Conservation (phyloP, 2,329 filamentous ascomycete species). For the Ploettnerulaceae sp. region DNA sequence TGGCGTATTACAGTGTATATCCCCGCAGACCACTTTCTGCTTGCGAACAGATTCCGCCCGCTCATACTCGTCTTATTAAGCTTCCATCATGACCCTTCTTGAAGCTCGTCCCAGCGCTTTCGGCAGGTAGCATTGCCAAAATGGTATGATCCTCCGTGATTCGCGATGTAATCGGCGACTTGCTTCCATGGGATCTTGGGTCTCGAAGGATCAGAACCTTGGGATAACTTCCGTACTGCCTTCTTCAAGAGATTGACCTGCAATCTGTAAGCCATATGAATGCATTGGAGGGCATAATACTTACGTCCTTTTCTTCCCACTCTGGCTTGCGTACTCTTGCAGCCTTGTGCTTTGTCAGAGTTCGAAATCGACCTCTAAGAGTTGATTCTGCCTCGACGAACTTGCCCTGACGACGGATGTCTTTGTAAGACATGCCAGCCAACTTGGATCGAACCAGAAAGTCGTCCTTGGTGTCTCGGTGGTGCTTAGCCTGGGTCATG, state of each 20-base stretch:
- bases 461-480: constrained; percentile 39
- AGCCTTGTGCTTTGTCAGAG: constrained; percentile 57
- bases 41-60: background rate
- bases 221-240: constrained; percentile 39
- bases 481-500: constrained; percentile 11
- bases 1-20: too few relatives aligned
- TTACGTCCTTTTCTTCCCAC: constrained; percentile 61
- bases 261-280: background rate
- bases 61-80: background rate
- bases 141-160: constrained; percentile 50
- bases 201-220: constrained; percentile 19
- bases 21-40: too few relatives aligned
- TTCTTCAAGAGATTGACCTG: constrained; percentile 43
- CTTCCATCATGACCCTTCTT: constrained; percentile 3
- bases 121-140: constrained; percentile 57
- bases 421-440: constrained; percentile 57
- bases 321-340: constrained; percentile 60
- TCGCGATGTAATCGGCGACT: constrained; percentile 49
- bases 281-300: constrained; percentile 33
- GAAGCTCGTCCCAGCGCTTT: constrained; percentile 49
- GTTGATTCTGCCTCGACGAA: constrained; percentile 67
- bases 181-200: constrained; percentile 51
- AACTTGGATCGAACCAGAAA: constrained; percentile 51
- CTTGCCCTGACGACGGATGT: constrained; percentile 52
- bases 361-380: constrained; percentile 62